These are phyloP conservation scores for Talaromyces liani DNA, from an alignment of 495 filamentous ascomycete species.

Conservation along the genomic window DNA sequence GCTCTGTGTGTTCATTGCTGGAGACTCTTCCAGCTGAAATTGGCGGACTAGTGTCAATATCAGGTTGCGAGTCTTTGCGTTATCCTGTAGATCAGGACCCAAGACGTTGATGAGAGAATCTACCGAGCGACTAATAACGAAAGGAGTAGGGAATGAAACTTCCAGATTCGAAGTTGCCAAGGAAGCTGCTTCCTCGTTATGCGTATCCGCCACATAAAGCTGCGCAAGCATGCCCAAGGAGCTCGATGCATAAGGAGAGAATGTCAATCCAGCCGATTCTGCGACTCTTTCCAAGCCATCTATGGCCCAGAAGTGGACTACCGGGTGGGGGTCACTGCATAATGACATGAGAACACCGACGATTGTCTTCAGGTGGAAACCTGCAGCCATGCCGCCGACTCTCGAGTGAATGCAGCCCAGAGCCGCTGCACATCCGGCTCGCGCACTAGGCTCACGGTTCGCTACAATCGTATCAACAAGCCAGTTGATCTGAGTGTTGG, in stretches of 20 bases:
- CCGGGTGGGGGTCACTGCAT: constrained; percentile 91
- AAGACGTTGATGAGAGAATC: constrained; percentile 94
- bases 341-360: constrained; percentile 91
- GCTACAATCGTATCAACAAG: constrained; percentile 90
- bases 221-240: constrained; percentile 90
- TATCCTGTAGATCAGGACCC: constrained; percentile 90
- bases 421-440: constrained; percentile 90
- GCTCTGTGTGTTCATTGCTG: constrained; percentile 66
- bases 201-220: constrained; percentile 82
- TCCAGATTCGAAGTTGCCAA: constrained; percentile 83
- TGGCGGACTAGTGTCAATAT: constrained; percentile 81
- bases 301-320: constrained; percentile 92
- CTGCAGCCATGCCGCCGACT: constrained; percentile 95
- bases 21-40: constrained; percentile 71
- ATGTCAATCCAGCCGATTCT: constrained; percentile 87
- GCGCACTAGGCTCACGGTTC: constrained; percentile 85
- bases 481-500: constrained; percentile 79
- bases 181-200: constrained; percentile 75
- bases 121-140: constrained; percentile 79
- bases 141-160: constrained; percentile 68
- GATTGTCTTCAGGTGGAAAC: constrained; percentile 94
- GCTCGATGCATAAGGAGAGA: constrained; percentile 80
- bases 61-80: constrained; percentile 81
- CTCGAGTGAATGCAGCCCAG: constrained; percentile 90
- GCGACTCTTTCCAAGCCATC: constrained; percentile 82